Evolutionary conservation across 345 rosid genomes (phyloP).

Genomic region (Moringa oleifera): DNA sequence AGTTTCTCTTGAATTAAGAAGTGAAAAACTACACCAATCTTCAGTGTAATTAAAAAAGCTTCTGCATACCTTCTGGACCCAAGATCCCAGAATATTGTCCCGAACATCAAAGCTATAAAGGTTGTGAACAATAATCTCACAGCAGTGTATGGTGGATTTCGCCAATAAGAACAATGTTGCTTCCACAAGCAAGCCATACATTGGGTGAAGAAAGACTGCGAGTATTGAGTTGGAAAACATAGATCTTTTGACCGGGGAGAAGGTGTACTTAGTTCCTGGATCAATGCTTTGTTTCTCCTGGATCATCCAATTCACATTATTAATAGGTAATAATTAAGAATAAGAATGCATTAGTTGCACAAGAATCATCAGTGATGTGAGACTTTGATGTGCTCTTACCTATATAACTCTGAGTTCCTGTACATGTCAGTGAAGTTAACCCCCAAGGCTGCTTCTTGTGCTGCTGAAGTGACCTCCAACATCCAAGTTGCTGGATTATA

Average conservation of each 20-base stretch:
- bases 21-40: neutral
- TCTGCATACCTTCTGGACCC: slow-evolving; percentile 47
- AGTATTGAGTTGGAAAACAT: slow-evolving; percentile 38
- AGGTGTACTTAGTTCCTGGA: slow-evolving; percentile 42
- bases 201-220: slow-evolving; percentile 42
- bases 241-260: slow-evolving; percentile 40
- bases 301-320: slow-evolving; percentile 3
- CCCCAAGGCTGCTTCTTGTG: slow-evolving; percentile 41
- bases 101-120: slow-evolving; percentile 52
- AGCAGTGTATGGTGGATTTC: slow-evolving; percentile 47
- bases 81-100: slow-evolving; percentile 63
- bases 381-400: slow-evolving; percentile 24
- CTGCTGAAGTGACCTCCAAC: slow-evolving; percentile 54
- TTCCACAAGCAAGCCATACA: slow-evolving; percentile 63
- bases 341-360: neutral
- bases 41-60: neutral
- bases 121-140: slow-evolving; percentile 48
- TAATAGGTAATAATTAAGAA: neutral
- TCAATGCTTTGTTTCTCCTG: slow-evolving; percentile 61
- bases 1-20: slow-evolving; percentile 4
- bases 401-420: slow-evolving; percentile 43
- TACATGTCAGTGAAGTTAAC: slow-evolving; percentile 37
- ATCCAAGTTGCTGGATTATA: slow-evolving; percentile 79
- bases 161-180: slow-evolving; percentile 61
- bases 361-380: too few relatives aligned